Base-by-base conservation (phyloP, 305 asterid species). In the Fraxinus baroniana region DNA sequence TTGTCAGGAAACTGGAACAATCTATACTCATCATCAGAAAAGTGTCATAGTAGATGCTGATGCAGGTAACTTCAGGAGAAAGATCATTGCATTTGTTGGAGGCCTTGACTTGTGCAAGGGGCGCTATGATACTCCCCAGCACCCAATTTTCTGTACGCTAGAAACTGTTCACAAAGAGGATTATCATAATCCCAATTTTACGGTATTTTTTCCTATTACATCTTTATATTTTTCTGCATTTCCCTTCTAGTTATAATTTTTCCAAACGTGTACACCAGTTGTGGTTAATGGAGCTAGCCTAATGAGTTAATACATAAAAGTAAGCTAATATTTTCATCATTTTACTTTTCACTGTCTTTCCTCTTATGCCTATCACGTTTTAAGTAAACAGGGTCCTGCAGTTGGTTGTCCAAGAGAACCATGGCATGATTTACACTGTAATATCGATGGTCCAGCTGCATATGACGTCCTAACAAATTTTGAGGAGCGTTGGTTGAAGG, bases 11-110 rank as follows among this genome's bases (percentile, higher is more conserved):
- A 90, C 95, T 37, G 98, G 93, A 85, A 92, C 96, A 77, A 95
- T 94, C 84, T 95, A 94, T 87, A 95, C 99, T 71, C 98, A 95
- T 83, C 99, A 95, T 86, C 99, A 94, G 90, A 95, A 95, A 86
- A 91, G 96, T 71, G 97, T 95, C 80, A 93, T 94, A 28, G 94
- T 94, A 74, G 99, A 95, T 86, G 92, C 89, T 24, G 97, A 94
- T 81, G 94, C 93, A 1, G 89, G 91, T 36, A 81, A 91, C 17
- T 82, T 72, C 60, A 86, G 86, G 87, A 87, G 98, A 86, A 93
- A 91, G 84, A 88, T 95, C 74, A 46, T 87, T 74, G 96, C 97
- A 75, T 95, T 93, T 84, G 90, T 95, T 79, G 99, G 99, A 68
- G 99, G 99, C 18, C 95, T 95, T 85, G 99, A 95, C 86, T 89